These are phyloP conservation scores for Cryptosporidium baileyi DNA, from an alignment of 169 alveolate genomes.

Conservation along the genomic window DNA sequence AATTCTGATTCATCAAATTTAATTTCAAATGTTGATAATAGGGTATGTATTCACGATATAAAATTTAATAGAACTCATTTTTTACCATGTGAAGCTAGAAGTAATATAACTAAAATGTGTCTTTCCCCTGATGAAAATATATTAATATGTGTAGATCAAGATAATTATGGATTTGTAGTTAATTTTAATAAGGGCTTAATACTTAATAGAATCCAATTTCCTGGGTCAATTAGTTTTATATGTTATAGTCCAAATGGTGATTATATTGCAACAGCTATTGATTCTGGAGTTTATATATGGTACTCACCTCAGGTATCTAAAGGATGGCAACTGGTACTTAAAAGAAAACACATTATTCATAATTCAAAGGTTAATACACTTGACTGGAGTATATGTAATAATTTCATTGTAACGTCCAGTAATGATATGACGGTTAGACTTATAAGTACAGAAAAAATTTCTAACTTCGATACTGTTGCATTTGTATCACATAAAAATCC, in stretches of 20 bases:
- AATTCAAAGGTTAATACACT: constrained; percentile 76
- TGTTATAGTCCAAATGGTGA: constrained; percentile 44
- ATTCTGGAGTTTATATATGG: constrained; percentile 64
- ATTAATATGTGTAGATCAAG: constrained; percentile 78
- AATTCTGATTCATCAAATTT: constrained; percentile 49
- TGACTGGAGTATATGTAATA: constrained; percentile 80
- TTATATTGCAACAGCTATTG: constrained; percentile 67
- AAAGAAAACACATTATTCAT: constrained; percentile 81
- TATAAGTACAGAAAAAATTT: constrained; percentile 77
- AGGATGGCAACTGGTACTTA: constrained; percentile 72
- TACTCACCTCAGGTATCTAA: constrained; percentile 46
- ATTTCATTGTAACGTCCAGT: constrained; percentile 78
- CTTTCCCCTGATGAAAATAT: constrained; percentile 80
- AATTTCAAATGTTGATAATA: constrained; percentile 83
- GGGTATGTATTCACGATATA: constrained; percentile 81
- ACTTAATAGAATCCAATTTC: constrained; percentile 72
- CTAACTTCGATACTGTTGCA: constrained; percentile 78
- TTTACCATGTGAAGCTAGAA: constrained; percentile 78
- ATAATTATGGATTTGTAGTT: constrained; percentile 68
- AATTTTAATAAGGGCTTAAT: constrained; percentile 77
- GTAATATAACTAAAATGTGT: constrained; percentile 75
- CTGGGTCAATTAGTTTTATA: constrained; percentile 22
- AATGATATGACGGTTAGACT: constrained; percentile 84
- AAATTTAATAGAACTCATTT: constrained; percentile 78
- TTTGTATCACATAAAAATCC: constrained; percentile 79